Evolutionary conservation across 2,329 filamentous ascomycete species (phyloP).

Genomic region (Thelonectria discophora): DNA sequence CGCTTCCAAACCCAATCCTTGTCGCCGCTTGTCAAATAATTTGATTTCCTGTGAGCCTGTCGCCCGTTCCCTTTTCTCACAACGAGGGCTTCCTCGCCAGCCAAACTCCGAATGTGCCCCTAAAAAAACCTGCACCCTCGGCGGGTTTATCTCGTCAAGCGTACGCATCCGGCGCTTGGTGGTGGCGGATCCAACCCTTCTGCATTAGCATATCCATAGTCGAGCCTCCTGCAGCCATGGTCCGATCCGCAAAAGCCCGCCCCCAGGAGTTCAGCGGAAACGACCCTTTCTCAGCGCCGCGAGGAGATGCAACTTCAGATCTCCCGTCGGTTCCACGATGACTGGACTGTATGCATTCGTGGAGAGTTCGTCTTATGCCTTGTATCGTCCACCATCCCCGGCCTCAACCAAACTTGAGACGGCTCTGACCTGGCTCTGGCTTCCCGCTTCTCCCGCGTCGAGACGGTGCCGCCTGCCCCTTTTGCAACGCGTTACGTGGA

Average conservation of each 20-base stretch:
- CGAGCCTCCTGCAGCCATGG: slow-evolving; percentile 12
- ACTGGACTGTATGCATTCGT: slow-evolving; percentile 9
- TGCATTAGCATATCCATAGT: slow-evolving; percentile 9
- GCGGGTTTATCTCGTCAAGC: background rate
- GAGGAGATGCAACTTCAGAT: slow-evolving; percentile 14
- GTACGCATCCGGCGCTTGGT: slow-evolving; percentile 2
- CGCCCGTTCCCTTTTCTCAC: background rate
- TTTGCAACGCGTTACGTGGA: slow-evolving; percentile 44
- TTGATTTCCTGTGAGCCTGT: background rate
- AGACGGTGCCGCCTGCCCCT: slow-evolving; percentile 48
- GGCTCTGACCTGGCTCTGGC: slow-evolving; percentile 67
- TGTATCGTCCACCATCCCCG: slow-evolving; percentile 9
- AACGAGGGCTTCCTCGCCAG: background rate
- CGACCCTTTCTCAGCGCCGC: background rate
- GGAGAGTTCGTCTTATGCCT: slow-evolving; percentile 6
- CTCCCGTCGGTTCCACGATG: slow-evolving; percentile 5
- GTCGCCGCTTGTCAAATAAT: background rate
- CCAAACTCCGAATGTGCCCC: background rate
- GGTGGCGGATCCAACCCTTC: slow-evolving; percentile 12
- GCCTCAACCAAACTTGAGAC: slow-evolving; percentile 65
- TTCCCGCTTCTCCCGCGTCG: slow-evolving; percentile 53
- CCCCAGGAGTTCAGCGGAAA: slow-evolving; percentile 9
- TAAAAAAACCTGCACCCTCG: background rate
- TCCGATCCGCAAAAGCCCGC: slow-evolving; percentile 11
- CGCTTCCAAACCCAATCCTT: slow-evolving; percentile 13